Conservation (phyloP, 2,329 filamentous ascomycete genomes). For the Pestalotiopsis sp. region DNA sequence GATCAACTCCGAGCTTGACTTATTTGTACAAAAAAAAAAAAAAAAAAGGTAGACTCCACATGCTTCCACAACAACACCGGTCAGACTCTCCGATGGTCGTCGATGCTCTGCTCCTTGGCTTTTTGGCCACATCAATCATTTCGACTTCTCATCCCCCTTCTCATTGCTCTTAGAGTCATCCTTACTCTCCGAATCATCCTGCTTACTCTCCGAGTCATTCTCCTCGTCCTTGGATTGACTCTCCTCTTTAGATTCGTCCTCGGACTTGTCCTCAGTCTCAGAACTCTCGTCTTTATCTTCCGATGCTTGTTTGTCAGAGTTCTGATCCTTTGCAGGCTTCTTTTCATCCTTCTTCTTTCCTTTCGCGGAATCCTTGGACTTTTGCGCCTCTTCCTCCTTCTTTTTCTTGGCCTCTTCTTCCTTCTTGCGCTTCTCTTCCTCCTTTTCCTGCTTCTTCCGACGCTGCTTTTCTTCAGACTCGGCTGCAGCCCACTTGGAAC, state of each 20-base stretch:
- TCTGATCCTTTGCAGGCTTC: conserved; percentile 19
- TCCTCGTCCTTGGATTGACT: conserved; percentile 22
- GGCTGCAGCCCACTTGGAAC: conserved; percentile 48
- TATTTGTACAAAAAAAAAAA: too few relatives aligned
- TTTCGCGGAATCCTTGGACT: conserved; percentile 37
- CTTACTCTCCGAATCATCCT: conserved; percentile 11
- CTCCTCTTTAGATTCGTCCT: too few relatives aligned
- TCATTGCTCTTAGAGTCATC: neutral
- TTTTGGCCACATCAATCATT: neutral
- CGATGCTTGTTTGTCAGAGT: conserved; percentile 21
- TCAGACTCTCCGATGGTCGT: too few relatives aligned
- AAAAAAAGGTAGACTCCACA: too few relatives aligned
- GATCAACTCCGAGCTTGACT: too few relatives aligned
- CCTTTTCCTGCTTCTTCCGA: conserved; percentile 34
- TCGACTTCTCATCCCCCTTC: neutral
- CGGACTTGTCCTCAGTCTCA: neutral
- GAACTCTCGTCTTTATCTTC: neutral
- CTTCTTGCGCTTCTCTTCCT: conserved; percentile 31
- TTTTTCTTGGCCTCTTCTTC: conserved; percentile 19
- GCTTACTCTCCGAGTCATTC: conserved; percentile 20
- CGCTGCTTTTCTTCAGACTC: conserved; percentile 44
- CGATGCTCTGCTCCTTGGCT: neutral
- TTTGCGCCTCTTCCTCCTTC: conserved; percentile 17
- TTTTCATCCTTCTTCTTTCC: conserved; percentile 33
- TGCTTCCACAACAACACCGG: too few relatives aligned